Conservation (phyloP, 305 asterid genomes). For the Lippia alba region DNA sequence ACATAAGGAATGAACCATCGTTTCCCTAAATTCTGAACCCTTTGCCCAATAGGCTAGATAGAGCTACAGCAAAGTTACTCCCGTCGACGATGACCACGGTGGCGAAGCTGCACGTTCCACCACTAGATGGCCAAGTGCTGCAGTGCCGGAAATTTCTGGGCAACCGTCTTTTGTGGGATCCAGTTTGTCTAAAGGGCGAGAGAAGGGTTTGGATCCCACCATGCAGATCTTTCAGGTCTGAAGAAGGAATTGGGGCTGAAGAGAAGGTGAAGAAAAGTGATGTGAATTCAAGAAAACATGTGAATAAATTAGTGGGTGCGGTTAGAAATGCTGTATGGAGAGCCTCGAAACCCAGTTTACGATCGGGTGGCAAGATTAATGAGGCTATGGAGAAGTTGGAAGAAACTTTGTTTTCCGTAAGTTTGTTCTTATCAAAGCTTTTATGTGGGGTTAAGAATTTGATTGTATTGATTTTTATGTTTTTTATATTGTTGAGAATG, state of each 20-base stretch:
- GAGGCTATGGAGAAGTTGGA: constrained; percentile 71
- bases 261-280: constrained; percentile 38
- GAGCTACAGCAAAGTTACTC: neutral
- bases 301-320: constrained; percentile 46
- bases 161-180: constrained; percentile 46
- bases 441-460: neutral
- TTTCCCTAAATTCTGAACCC: constrained; percentile 17
- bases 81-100: constrained; percentile 54
- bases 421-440: constrained; percentile 3
- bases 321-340: constrained; percentile 79
- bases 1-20: neutral
- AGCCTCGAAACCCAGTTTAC: constrained; percentile 81
- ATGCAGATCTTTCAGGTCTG: constrained; percentile 76
- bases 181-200: constrained; percentile 42
- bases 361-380: constrained; percentile 39
- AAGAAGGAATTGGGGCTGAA: constrained; percentile 38
- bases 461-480: neutral
- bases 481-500: neutral
- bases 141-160: constrained; percentile 40
- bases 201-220: constrained; percentile 47
- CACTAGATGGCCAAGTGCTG: constrained; percentile 53
- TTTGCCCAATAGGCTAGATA: neutral
- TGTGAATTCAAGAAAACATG: constrained; percentile 34
- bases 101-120: constrained; percentile 65
- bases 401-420: constrained; percentile 59